Evolutionary conservation across 768 basidiomycete species (phyloP).

Genomic region (Amanita phalloides): DNA sequence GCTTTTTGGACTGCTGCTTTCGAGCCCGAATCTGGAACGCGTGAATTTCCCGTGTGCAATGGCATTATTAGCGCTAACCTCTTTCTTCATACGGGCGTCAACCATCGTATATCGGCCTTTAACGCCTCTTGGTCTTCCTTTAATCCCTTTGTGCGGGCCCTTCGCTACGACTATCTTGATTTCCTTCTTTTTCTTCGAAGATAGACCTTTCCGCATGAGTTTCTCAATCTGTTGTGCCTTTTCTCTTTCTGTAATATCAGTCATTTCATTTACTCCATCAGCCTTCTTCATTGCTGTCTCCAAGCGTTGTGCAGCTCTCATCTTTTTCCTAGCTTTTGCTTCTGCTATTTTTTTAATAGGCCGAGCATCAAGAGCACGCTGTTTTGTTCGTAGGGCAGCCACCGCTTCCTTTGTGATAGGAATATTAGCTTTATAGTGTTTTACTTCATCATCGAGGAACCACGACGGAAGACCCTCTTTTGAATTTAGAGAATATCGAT

Average conservation of each 20-base stretch:
- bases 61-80: slow-evolving; percentile 35
- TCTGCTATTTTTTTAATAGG: slow-evolving; percentile 99
- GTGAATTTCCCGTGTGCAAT: not conserved
- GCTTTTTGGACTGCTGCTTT: slow-evolving; percentile 54
- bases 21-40: slow-evolving; percentile 60
- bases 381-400: slow-evolving; percentile 72
- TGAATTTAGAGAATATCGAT: slow-evolving; percentile 81
- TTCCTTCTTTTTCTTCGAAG: slow-evolving; percentile 64
- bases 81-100: slow-evolving; percentile 88
- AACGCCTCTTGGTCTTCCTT: slow-evolving; percentile 91
- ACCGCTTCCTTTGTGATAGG: slow-evolving; percentile 98
- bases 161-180: slow-evolving; percentile 88
- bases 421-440: slow-evolving; percentile 87
- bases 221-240: slow-evolving; percentile 93
- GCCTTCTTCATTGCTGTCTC: slow-evolving; percentile 96
- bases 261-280: slow-evolving; percentile 79
- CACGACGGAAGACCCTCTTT: slow-evolving; percentile 90
- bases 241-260: slow-evolving; percentile 89
- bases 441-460: slow-evolving; percentile 96
- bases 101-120: slow-evolving; percentile 96
- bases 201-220: slow-evolving; percentile 72
- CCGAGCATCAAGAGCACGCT: slow-evolving; percentile 88
- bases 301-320: slow-evolving; percentile 72
- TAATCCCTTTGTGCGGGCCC: slow-evolving; percentile 79
- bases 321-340: slow-evolving; percentile 95